A percentile compares a stretch with the other conserved stretches of the same genome.
Conservation (phyloP, 2,329 filamentous ascomycete species). For the Phoma sp. region DNA sequence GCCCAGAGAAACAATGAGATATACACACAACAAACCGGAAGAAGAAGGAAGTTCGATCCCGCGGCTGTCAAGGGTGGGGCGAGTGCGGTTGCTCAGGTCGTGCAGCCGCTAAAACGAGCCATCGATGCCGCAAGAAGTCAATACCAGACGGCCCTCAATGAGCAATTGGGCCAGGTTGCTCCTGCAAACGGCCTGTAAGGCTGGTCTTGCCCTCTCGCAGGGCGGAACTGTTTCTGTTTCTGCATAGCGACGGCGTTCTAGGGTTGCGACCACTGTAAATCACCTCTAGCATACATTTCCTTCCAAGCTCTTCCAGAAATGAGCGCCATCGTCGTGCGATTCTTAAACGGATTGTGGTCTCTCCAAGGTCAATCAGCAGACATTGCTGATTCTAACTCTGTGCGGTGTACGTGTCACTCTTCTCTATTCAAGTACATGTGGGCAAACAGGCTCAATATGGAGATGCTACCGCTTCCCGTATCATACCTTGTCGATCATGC, state of each 20-base stretch:
- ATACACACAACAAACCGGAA: conserved; percentile 73
- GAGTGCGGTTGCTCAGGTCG: conserved; percentile 75
- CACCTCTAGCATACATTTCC: neutral
- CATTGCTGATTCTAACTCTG: neutral
- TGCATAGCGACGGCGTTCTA: conserved; percentile 45
- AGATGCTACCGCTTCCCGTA: conserved; percentile 2
- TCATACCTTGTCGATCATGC: conserved; percentile 8
- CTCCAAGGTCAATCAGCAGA: too few species aligned
- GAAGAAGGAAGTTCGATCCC: conserved; percentile 73
- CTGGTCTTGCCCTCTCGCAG: neutral
- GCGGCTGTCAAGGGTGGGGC: conserved; percentile 75
- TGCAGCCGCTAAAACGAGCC: conserved; percentile 75
- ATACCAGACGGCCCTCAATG: conserved; percentile 73
- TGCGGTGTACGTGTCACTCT: neutral
- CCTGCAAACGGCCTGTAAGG: conserved; percentile 2
- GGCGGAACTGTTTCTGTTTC: conserved; percentile 7
- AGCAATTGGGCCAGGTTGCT: conserved; percentile 53
- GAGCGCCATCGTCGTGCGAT: neutral
- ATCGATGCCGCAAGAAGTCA: conserved; percentile 72
- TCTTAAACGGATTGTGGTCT: too few species aligned
- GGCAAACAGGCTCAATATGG: neutral
- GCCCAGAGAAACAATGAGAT: conserved; percentile 74
- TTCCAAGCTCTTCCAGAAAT: neutral
- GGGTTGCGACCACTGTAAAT: neutral
- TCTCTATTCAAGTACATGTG: neutral